Conservation (phyloP, 1,284 basidiomycete species). For the Cryptococcus sp. region DNA sequence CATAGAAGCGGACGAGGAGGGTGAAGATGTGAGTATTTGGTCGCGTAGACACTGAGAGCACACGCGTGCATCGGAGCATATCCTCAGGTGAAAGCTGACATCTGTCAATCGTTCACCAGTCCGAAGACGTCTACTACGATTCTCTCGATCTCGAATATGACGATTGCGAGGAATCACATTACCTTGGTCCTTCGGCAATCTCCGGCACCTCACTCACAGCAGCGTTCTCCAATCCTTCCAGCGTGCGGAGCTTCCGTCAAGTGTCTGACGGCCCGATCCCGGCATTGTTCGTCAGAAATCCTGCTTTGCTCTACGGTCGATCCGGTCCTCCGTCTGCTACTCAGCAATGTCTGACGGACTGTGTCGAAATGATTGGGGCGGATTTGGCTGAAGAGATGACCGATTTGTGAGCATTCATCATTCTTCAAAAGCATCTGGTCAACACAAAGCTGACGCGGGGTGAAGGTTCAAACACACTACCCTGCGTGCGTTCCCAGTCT, state of each 20-base stretch:
- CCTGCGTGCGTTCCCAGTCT: slow-evolving; percentile 7
- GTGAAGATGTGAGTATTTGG: not conserved
- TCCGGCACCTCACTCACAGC: slow-evolving; percentile 3
- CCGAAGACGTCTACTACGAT: slow-evolving; percentile 13
- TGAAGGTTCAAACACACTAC: slow-evolving; percentile 9
- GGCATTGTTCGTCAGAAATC: slow-evolving; percentile 9
- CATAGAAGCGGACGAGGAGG: not conserved
- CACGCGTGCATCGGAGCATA: no score
- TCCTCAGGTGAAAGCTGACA: no score
- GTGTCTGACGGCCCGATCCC: slow-evolving; percentile 9
- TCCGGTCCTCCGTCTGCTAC: slow-evolving; percentile 3
- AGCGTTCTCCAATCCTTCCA: not conserved
- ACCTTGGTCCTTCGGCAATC: slow-evolving; percentile 4
- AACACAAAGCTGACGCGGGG: not conserved
- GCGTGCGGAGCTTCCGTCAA: slow-evolving; percentile 5
- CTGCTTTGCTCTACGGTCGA: slow-evolving; percentile 10
- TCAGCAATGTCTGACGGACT: slow-evolving; percentile 1
- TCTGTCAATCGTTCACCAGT: not conserved
- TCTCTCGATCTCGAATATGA: slow-evolving; percentile 13
- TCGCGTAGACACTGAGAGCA: not conserved
- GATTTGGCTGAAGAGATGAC: not conserved
- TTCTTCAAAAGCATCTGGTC: not conserved
- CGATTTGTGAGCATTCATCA: not conserved
- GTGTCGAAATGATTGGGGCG: slow-evolving; percentile 1
- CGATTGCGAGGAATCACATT: slow-evolving; percentile 14